Percentiles rank a stretch among this genome's conserved stretches.
Conservation (phyloP, 805 yeast species). For the Hanseniaspora nectarophila region DNA sequence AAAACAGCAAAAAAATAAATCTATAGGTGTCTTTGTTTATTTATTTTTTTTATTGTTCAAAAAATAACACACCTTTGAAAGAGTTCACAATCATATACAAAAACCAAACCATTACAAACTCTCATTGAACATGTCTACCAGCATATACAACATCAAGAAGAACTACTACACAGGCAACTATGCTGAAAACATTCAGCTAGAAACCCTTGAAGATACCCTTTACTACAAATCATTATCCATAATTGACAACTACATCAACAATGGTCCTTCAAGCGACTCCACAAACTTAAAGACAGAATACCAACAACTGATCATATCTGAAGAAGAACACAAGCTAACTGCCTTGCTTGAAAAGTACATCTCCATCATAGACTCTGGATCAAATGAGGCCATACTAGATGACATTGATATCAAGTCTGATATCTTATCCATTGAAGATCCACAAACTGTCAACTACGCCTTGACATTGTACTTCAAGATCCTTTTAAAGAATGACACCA, state of each 20-base stretch:
- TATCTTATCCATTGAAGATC: slow-evolving; percentile 20
- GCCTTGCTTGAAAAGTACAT: slow-evolving; percentile 26
- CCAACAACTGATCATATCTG: slow-evolving; percentile 14
- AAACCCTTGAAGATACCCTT: slow-evolving; percentile 22
- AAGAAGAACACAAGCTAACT: slow-evolving; percentile 22
- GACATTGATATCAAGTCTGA: slow-evolving; percentile 16
- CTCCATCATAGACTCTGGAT: slow-evolving; percentile 20
- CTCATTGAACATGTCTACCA: background rate
- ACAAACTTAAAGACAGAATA: slow-evolving; percentile 16
- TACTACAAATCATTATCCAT: slow-evolving; percentile 28
- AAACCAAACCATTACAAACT: too few relatives aligned
- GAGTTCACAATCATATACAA: too few relatives aligned
- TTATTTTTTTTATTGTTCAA: too few relatives aligned
- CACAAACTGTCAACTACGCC: slow-evolving; percentile 18
- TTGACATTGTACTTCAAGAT: slow-evolving; percentile 21
- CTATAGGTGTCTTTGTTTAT: too few relatives aligned
- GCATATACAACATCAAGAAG: slow-evolving; percentile 32
- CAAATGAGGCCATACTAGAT: slow-evolving; percentile 17
- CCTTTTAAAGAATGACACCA: slow-evolving; percentile 22
- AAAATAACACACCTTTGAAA: too few relatives aligned
- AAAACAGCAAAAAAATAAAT: too few relatives aligned
- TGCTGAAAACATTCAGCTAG: slow-evolving; percentile 32
- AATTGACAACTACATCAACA: slow-evolving; percentile 22
- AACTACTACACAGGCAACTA: slow-evolving; percentile 52
- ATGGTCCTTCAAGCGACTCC: background rate